phyloP scores from a whole-genome alignment of 768 basidiomycete genomes.

The Suillus paluster region DNA sequence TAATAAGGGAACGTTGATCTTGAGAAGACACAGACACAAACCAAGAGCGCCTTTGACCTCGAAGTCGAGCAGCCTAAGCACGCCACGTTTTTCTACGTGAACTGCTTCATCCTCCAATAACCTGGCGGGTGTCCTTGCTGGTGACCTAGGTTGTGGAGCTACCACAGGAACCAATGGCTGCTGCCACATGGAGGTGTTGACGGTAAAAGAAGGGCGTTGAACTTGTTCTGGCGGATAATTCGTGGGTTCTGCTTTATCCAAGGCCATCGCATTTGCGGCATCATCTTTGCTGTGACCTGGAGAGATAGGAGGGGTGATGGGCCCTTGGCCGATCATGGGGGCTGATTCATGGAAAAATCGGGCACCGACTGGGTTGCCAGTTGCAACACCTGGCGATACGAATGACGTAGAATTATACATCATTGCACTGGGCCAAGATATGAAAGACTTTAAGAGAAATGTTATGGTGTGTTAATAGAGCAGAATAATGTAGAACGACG shows the following conservation, averaged over 20 bases:
- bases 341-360: constrained; percentile 43
- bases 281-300: constrained; percentile 54
- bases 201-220: constrained; percentile 8
- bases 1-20: constrained; percentile 9
- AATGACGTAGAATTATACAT: constrained; percentile 29
- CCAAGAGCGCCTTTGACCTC: constrained; percentile 81
- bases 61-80: constrained; percentile 73
- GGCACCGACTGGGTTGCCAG: constrained; percentile 8
- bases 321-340: constrained; percentile 56
- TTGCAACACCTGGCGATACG: constrained; percentile 15
- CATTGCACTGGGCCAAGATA: constrained; percentile 4
- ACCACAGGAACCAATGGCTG: constrained; percentile 3
- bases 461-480: constrained; percentile 5
- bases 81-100: constrained; percentile 59
- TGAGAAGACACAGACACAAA: constrained; percentile 34
- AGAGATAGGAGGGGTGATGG: constrained; percentile 73
- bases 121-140: constrained; percentile 49
- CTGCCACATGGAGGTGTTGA: constrained; percentile 18
- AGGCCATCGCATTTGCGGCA: constrained; percentile 17
- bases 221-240: constrained; percentile 15
- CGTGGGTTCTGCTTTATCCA: constrained; percentile 17
- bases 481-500: not conserved
- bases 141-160: constrained; percentile 18
- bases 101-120: constrained; percentile 73
- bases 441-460: constrained; percentile 7